Conservation (phyloP, 192 early-diverging fungal genomes). For the Entomortierella beljakovae region DNA sequence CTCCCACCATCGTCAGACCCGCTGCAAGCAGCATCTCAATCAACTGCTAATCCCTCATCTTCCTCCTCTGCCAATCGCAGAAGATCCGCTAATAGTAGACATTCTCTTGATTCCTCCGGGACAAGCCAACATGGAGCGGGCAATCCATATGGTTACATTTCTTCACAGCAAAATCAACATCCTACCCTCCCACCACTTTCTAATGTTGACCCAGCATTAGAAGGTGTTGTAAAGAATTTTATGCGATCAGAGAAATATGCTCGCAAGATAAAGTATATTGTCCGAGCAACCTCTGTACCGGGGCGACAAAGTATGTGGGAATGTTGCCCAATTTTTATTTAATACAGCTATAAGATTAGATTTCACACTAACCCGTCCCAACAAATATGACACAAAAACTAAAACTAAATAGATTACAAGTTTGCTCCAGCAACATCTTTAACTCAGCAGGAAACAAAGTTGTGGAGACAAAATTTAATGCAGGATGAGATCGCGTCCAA, state of each 20-base stretch:
- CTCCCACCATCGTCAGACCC: not conserved
- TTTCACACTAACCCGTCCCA: too few species aligned
- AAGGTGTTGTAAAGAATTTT: slow-evolving; percentile 44
- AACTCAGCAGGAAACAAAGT: slow-evolving; percentile 32
- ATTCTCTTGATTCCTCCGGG: slow-evolving; percentile 1
- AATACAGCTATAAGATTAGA: too few species aligned
- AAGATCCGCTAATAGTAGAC: slow-evolving; percentile 11
- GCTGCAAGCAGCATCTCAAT: not conserved
- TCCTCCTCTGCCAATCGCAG: slow-evolving; percentile 7
- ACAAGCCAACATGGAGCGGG: not conserved
- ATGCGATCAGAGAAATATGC: slow-evolving; percentile 49
- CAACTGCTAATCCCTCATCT: not conserved
- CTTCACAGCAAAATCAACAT: slow-evolving; percentile 28
- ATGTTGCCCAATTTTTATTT: too few species aligned
- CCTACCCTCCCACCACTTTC: not conserved
- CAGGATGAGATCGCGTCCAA: slow-evolving; percentile 47
- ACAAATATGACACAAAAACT: too few species aligned
- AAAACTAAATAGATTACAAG: slow-evolving; percentile 54
- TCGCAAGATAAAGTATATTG: slow-evolving; percentile 46
- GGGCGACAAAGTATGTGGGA: slow-evolving; percentile 40
- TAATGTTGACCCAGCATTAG: slow-evolving; percentile 38
- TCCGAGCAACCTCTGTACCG: slow-evolving; percentile 37
- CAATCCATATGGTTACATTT: slow-evolving; percentile 12
- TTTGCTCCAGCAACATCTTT: slow-evolving; percentile 42
- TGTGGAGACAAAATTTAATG: slow-evolving; percentile 42